Conservation (phyloP, 441 rosid species). For the Gossypium lobatum region DNA sequence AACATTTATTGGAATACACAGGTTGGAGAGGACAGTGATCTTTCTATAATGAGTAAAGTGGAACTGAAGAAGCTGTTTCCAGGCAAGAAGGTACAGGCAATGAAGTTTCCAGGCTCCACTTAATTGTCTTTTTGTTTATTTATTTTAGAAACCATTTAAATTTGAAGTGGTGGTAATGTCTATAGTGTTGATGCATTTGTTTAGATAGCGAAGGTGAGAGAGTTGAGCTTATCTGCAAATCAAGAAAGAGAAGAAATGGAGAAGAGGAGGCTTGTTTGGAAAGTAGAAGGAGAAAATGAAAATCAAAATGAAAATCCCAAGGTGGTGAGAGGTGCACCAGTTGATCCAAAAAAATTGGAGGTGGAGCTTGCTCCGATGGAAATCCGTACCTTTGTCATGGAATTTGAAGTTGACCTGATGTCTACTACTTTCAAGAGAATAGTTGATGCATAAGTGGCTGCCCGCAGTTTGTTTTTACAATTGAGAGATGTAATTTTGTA, state of each 20-base stretch:
- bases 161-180: not conserved
- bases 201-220: constrained; percentile 57
- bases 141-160: not conserved
- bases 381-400: constrained; percentile 72
- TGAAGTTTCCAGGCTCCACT: not conserved
- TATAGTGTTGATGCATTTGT: not conserved
- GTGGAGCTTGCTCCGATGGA: constrained; percentile 94
- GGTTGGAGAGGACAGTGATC: constrained; percentile 55
- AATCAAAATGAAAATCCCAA: constrained; percentile 18
- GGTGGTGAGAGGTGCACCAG: constrained; percentile 46
- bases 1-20: constrained; percentile 1
- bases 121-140: not conserved
- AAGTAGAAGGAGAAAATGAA: constrained; percentile 41
- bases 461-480: not conserved
- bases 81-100: constrained; percentile 39
- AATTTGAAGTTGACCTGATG: constrained; percentile 23
- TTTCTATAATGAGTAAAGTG: constrained; percentile 48
- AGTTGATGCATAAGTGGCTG: constrained; percentile 20
- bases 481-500: not conserved
- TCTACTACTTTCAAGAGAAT: not conserved
- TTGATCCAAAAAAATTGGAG: constrained; percentile 55
- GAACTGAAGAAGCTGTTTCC: constrained; percentile 55
- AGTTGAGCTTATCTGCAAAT: constrained; percentile 77
- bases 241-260: constrained; percentile 82
- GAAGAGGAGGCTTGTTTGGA: constrained; percentile 77